Conservation (phyloP, 129 eudicot species). For the Helichrysum umbraculigerum region DNA sequence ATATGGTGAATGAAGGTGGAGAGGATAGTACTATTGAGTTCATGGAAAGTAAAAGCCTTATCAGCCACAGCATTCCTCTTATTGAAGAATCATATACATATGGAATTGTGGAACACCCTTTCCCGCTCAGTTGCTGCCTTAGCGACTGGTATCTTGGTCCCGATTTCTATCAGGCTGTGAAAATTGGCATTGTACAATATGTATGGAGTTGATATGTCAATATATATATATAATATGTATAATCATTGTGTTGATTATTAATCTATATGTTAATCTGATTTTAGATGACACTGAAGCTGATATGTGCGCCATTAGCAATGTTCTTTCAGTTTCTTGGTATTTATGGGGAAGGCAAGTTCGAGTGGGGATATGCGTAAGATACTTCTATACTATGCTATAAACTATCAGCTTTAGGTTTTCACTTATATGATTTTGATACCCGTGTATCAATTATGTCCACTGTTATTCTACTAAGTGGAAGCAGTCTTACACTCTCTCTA, state of each 20-base stretch:
- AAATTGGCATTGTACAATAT: slow-evolving; percentile 95
- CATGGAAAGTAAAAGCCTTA: slow-evolving; percentile 70
- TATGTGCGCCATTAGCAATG: slow-evolving; percentile 81
- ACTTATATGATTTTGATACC: slow-evolving; percentile 5
- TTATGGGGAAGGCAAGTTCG: slow-evolving; percentile 90
- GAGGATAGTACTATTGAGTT: slow-evolving; percentile 77
- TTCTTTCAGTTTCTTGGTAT: slow-evolving; percentile 64
- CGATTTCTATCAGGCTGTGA: slow-evolving; percentile 89
- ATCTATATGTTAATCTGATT: slow-evolving; percentile 20
- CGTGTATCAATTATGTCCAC: background rate
- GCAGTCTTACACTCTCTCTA: no score
- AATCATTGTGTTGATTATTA: background rate
- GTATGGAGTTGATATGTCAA: slow-evolving; percentile 42
- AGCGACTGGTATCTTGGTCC: slow-evolving; percentile 89
- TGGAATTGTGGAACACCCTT: slow-evolving; percentile 95
- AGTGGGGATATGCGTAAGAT: slow-evolving; percentile 88
- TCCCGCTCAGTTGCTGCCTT: slow-evolving; percentile 76
- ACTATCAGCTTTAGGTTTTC: background rate
- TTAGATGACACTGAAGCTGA: slow-evolving; percentile 88
- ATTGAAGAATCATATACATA: slow-evolving; percentile 86
- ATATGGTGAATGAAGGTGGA: slow-evolving; percentile 60
- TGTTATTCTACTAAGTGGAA: background rate
- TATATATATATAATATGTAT: background rate
- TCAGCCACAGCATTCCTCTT: slow-evolving; percentile 69
- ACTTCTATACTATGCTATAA: background rate